Base-by-base conservation (phyloP, 371 early-diverging fungal genomes). In the Lichtheimia ornata region DNA sequence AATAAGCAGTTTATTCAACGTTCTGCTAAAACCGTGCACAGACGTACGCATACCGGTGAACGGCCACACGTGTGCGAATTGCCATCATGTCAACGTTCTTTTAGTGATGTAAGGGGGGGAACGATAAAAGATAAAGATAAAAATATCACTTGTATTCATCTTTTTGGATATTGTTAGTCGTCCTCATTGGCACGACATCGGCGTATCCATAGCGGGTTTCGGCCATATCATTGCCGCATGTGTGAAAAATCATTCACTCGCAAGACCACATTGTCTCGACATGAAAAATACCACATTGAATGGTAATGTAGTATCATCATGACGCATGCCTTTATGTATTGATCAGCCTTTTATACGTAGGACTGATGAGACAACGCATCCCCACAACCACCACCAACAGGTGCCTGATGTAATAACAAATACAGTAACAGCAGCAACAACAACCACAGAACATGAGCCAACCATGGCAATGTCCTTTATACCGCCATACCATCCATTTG, bases 21-120 rank as follows among this genome's bases (percentile, higher is more conserved):
- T 18, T 86, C 87, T 6, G 88, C 88, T 20, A 72, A 86, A 62
- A 86, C 81, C 0, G 87, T 87, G 30, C 89, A 88, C 63, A 66
- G 76, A 52, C 82, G 88, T 55, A 88, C 88, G 0, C 88, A 88
- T 67, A 78, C 88, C 4, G 88, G 88, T 30, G 90, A 88, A 64
- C 71, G 84, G 24, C 89, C 89, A 18, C 89, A 89, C 62, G 64
- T 35, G 56, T 88, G 88, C 59, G 77, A 83, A 65, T 69, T 72
- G 4, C 71, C 71, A 17, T 72, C 73, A 9, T 82, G 83, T 58
- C 64, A 70, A 24, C 73, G 74, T 56, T 56, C 78, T 11, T 82
- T 82, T 66, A 76, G 77, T 43, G 83, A 82, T 63, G 77, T 76
- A 63, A 71, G 74, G 56, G 71, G 71, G 1, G 45, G 5, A n/a